These are phyloP conservation scores for Chaetomium fimeti DNA, from an alignment of 495 filamentous ascomycete genomes.

Conservation along the genomic window DNA sequence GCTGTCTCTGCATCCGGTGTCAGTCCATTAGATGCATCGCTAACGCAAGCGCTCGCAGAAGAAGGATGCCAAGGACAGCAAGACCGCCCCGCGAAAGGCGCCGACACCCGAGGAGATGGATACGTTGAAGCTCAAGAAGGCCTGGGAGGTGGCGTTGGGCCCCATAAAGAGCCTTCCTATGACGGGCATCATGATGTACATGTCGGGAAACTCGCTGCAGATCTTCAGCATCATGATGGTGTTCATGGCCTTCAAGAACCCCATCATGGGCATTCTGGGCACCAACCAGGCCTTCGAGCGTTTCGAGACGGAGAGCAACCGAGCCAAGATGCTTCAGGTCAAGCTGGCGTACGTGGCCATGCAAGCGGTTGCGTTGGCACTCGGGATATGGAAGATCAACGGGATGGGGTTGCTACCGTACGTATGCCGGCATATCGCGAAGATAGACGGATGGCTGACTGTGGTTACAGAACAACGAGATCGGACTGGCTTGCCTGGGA, in stretches of 20 bases:
- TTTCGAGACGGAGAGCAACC: slow-evolving; percentile 83
- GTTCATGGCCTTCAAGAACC: slow-evolving; percentile 96
- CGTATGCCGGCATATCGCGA: background rate
- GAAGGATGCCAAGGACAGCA: slow-evolving; percentile 47
- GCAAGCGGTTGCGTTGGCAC: slow-evolving; percentile 75
- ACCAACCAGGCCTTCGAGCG: slow-evolving; percentile 79
- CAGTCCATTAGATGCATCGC: background rate
- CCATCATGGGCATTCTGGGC: slow-evolving; percentile 75
- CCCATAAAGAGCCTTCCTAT: slow-evolving; percentile 94
- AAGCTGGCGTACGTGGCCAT: slow-evolving; percentile 84
- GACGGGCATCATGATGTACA: slow-evolving; percentile 99
- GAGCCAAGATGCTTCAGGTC: slow-evolving; percentile 66
- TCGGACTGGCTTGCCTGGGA: slow-evolving; percentile 98
- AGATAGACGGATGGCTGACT: slow-evolving; percentile 28
- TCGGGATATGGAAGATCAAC: slow-evolving; percentile 97
- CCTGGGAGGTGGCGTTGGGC: slow-evolving; percentile 95
- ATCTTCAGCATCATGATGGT: slow-evolving; percentile 99
- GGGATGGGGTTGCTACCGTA: slow-evolving; percentile 86
- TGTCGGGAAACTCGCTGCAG: slow-evolving; percentile 97
- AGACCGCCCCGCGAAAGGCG: slow-evolving; percentile 47
- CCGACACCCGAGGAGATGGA: slow-evolving; percentile 82
- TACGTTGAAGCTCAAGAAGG: slow-evolving; percentile 93
- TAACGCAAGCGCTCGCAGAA: slow-evolving; percentile 34
- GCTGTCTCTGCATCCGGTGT: background rate
- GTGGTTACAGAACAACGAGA: slow-evolving; percentile 68